These are phyloP conservation scores for Carex parvula DNA, from an alignment of 176 grass and related monocot genomes.

Conservation along the genomic window DNA sequence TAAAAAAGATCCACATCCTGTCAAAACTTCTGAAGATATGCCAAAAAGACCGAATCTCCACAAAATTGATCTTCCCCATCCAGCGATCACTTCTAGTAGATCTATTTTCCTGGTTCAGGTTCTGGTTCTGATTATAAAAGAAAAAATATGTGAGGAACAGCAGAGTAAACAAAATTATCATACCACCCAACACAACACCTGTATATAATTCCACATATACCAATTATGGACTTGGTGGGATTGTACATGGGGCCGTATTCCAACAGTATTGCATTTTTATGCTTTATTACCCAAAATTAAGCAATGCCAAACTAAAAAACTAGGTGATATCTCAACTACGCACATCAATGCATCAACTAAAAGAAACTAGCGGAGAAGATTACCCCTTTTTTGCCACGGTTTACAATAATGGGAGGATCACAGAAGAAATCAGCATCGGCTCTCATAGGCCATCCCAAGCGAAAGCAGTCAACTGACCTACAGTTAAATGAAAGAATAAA, in stretches of 20 bases:
- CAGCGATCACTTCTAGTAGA: conserved; percentile 45
- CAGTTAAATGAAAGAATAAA: conserved; percentile 27
- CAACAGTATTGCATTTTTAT: background rate
- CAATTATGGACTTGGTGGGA: background rate
- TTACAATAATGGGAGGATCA: conserved; percentile 33
- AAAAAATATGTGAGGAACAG: background rate
- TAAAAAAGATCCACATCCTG: conserved; percentile 98
- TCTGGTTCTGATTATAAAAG: conserved; percentile 36
- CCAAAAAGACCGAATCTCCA: conserved; percentile 98
- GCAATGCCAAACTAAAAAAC: background rate
- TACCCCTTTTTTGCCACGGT: conserved; percentile 44
- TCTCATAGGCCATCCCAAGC: conserved; percentile 96
- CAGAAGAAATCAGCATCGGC: conserved; percentile 91
- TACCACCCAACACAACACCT: background rate
- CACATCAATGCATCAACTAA: background rate
- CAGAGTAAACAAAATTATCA: background rate
- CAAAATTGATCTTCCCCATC: conserved; percentile 99
- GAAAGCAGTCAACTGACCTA: conserved; percentile 94
- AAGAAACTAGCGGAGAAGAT: conserved; percentile 25
- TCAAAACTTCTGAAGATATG: conserved; percentile 98
- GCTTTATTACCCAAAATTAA: background rate
- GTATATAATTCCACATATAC: background rate
- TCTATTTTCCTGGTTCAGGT: conserved; percentile 47
- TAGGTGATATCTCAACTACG: background rate
- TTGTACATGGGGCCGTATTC: background rate